Base-by-base conservation (phyloP, 2,329 filamentous ascomycete genomes). In the Talaromyces sp. region DNA sequence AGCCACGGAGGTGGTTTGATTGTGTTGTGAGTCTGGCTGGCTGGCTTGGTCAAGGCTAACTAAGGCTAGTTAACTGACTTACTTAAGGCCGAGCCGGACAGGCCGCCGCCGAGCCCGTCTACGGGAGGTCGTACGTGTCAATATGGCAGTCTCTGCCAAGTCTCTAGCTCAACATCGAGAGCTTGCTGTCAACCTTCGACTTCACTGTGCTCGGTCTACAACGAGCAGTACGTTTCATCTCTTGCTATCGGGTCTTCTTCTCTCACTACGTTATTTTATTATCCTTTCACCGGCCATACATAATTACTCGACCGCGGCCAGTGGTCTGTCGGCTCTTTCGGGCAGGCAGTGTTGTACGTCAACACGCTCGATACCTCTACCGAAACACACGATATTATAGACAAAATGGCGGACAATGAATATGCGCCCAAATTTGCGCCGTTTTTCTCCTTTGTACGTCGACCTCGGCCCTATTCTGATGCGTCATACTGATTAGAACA, bases 371-470 rank as follows among this genome's bases (percentile, higher is more conserved):
- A 21, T 56, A 37, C 40, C 57, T 61, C 61, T 25, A 31, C 57
- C 52, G 54, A 58, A 35, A 61, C 61, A 40, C n/a, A 11, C 18
- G 12, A 46, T 48, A 59, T 14, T 35, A 21, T 48, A 40, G 37
- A 16, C 70, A 77, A 63, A 64, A 79, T 80, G 77, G 72, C 74
- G 55, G 76, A 77, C 65, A 83, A 79, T 66, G 82, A 84, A 64
- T 75, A 81, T 65, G 77, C 85, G 63, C 86, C 86, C 67, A 84
- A 84, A 75, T 88, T 88, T 71, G 86, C 86, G 71, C 85, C 86
- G 55, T 88, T 88, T 79, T 82, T 88, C 71, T 86, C 86, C 75
- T 88, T 88, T 83, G 84, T 86, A 77, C 75, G 82, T 80, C 23
- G 31, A 58, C 25, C 12, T 16, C 5, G 23, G 54, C 18, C n/a